These are phyloP conservation scores for Dendrocalamus latiflorus DNA, from an alignment of 202 grass and related monocot genomes.

Conservation along the genomic window DNA sequence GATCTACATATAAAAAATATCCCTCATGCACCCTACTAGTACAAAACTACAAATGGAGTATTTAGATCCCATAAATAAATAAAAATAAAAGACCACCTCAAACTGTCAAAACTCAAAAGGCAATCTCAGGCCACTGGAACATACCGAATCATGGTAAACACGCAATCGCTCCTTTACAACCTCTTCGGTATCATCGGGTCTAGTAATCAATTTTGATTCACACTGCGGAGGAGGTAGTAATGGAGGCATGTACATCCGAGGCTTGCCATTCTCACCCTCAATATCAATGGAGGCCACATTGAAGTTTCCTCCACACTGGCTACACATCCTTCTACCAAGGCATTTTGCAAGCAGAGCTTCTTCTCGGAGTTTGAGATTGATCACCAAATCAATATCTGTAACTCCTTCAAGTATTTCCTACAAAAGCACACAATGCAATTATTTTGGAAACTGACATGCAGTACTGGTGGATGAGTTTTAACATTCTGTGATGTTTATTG, in stretches of 20 bases:
- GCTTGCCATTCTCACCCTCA: conserved; percentile 83
- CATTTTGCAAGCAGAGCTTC: too few species aligned
- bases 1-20: background rate
- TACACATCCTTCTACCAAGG: too few species aligned
- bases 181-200: conserved; percentile 76
- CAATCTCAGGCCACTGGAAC: background rate
- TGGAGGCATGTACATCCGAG: too few species aligned
- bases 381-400: conserved; percentile 84
- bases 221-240: too few species aligned
- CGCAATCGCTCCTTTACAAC: conserved; percentile 86
- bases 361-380: conserved; percentile 85
- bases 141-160: conserved; percentile 78
- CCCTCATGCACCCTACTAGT: too few species aligned
- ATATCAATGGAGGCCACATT: conserved; percentile 82
- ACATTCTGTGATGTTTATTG: background rate
- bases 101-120: background rate
- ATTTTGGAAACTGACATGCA: background rate
- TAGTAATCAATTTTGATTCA: conserved; percentile 65
- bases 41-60: too few species aligned
- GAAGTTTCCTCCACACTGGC: too few species aligned
- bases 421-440: conserved; percentile 7
- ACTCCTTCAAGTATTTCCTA: conserved; percentile 96
- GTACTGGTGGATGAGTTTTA: background rate
- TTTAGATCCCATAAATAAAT: background rate
- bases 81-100: background rate